Percentiles rank a stretch among this genome's conserved stretches.
Conservation (phyloP, 495 filamentous ascomycete genomes). For the Daldinia childiae region DNA sequence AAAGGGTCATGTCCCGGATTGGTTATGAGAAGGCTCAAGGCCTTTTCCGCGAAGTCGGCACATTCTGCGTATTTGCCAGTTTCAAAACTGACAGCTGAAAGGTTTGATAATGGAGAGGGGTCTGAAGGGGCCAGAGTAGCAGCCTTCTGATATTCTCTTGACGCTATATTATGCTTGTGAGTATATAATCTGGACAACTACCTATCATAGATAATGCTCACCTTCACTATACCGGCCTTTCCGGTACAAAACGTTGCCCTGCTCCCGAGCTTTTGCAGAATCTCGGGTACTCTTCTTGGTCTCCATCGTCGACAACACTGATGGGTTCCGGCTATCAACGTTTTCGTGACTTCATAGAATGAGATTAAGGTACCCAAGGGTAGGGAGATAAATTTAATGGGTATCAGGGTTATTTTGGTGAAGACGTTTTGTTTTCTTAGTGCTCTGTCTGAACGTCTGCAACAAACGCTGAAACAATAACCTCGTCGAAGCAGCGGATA, state of each 20-base stretch:
- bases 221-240: constrained; percentile 12
- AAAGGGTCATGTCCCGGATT: constrained; percentile 5
- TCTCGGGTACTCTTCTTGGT: background rate
- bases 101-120: constrained; percentile 47
- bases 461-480: background rate
- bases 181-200: background rate
- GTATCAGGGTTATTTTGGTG: background rate
- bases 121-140: constrained; percentile 37
- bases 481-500: background rate
- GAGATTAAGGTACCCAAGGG: background rate
- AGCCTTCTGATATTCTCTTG: constrained; percentile 44
- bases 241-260: constrained; percentile 16
- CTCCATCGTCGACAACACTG: constrained; percentile 3
- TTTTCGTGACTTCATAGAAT: background rate
- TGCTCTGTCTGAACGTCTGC: background rate
- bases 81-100: constrained; percentile 50
- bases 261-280: constrained; percentile 4
- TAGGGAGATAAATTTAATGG: background rate
- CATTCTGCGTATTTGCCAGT: constrained; percentile 45
- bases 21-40: constrained; percentile 35
- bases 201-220: background rate
- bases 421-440: background rate
- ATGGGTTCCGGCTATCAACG: background rate
- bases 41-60: constrained; percentile 34
- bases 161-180: constrained; percentile 26